These are phyloP conservation scores for Magnaporthiopsis incrustans DNA, from an alignment of 2,329 filamentous ascomycete genomes.

Conservation along the genomic window DNA sequence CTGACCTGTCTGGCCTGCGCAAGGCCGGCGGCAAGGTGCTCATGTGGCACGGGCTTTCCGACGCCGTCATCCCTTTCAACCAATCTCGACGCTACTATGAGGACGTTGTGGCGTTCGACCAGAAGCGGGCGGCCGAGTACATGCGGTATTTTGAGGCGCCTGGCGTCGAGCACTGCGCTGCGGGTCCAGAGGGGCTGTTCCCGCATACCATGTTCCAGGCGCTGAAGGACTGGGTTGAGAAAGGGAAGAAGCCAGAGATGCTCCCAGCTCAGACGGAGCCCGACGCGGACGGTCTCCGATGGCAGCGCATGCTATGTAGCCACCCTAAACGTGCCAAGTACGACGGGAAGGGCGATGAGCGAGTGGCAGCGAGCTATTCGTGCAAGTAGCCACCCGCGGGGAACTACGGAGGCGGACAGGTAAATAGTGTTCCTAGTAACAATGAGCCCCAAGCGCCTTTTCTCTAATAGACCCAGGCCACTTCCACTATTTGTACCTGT, in stretches of 20 bases:
- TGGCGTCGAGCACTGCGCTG: background rate
- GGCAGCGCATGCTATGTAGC: background rate
- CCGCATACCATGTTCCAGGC: background rate
- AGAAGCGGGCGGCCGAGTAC: background rate
- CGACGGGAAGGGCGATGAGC: background rate
- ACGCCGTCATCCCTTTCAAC: background rate
- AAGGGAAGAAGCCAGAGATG: background rate
- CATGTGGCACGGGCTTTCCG: background rate
- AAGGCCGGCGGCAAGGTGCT: background rate
- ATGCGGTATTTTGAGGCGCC: background rate
- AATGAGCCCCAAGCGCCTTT: too few relatives aligned
- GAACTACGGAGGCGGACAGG: background rate
- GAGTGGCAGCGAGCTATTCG: background rate
- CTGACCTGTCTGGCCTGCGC: background rate
- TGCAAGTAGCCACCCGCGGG: background rate
- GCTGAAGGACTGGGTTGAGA: background rate
- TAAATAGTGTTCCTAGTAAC: background rate
- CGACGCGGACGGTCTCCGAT: background rate
- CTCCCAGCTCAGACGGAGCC: background rate
- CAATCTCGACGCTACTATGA: background rate
- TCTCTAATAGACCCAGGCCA: background rate
- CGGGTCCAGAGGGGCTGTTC: background rate
- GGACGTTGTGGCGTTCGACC: background rate
- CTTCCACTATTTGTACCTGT: background rate
- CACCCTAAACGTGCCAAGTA: background rate